Base-by-base conservation (phyloP, 1,284 basidiomycete species). In the Cutaneotrichosporon mucoides region DNA sequence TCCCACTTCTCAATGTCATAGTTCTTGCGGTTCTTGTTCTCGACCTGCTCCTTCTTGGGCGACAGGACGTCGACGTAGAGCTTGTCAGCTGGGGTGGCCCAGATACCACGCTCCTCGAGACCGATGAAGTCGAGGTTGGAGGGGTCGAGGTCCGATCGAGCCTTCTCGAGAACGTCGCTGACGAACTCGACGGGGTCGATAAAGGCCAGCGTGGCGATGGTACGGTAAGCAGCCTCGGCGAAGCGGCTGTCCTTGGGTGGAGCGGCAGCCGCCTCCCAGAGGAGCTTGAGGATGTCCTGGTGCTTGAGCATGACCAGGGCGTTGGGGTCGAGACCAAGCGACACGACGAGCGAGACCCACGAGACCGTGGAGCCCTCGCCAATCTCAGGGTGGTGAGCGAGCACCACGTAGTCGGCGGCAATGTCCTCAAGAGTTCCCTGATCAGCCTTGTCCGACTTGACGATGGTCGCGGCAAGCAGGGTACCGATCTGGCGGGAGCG, bases 1-100 rank as follows among this genome's bases (percentile, higher is more conserved):
- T 98, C 94, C 93, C 93, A 98, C 69, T 90, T 88, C 11, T 89
- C 87, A 34, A 93, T 87, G 47, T 90, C 90, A 11, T 88, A 85
- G 62, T 86, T 88, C 67, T 94, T 95, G 40, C 90, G 88, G 74
- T 93, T 94, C 66, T 82, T 85, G 41, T 83, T 79, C 34, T 77
- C 74, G 0, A 78, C 78, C 7, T 82, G 81, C 6, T 80, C 81
- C 67, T 87, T 86, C 64, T 84, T 86, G 2, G 81, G 76, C 1
- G 85, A 78, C 9, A 92, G 79, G 4, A 91, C 89, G 75, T 95
- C 89, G 36, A 89, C 81, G 64, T 84, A 95, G 0, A 86, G 81
- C 12, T 83, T 85, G 35, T 88, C 94, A 56, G 88, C 85, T 0
- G 90, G 88, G 0, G 90, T 92, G 3, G 81, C 80, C 90, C 90